Base-by-base conservation (phyloP, 2,329 filamentous ascomycete species). In the Polytolypa hystricis region DNA sequence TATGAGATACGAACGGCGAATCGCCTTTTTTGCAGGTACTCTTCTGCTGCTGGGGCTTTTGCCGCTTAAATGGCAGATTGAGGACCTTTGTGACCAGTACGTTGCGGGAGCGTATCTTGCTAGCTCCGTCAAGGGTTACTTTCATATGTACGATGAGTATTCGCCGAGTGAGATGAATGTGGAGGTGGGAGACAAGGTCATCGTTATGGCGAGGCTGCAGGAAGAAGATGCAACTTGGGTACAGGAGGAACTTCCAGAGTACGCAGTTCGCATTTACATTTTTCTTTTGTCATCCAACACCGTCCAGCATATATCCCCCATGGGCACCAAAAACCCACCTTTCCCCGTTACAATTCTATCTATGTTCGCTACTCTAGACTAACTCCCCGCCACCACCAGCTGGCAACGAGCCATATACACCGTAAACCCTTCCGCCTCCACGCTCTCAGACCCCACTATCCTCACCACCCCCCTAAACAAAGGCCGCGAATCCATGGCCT, bases 381-480 rank as follows among this genome's bases (percentile, higher is more conserved):
- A n/a, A n/a, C n/a, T n/a, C n/a, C n/a, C n/a, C n/a, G n/a, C n/a
- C n/a, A n/a, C n/a, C n/a, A n/a, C n/a, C 34, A 64, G 61, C 45
- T 69, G 65, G 65, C 55, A 67, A 48, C 52, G 53, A 17, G 62
- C 61, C 10, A 64, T 69, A 35, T 68, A 65, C 50, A 53, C 51
- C 39, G 64, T 61, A 37, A 62, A 65, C 45, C 53, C 55, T 28
- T 49, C 52, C 35, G 45, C 46, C 21, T 43, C 36, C 8, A 44
- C 40, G 8, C 21, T 25, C 21, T 35, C 41, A 14, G 39, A 55
- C 26, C 21, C 40, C 8, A 21, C 42, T 9, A 36, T 38, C 5
- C 54, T 60, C 30, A 56, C 44, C 18, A 57, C 55, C 3, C 53
- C 56, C 5, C n/a, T 47, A 12, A 62, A 67, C 47, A 67, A 66